phyloP scores from a whole-genome alignment of 768 basidiomycete species.

The Phallus indusiatus region DNA sequence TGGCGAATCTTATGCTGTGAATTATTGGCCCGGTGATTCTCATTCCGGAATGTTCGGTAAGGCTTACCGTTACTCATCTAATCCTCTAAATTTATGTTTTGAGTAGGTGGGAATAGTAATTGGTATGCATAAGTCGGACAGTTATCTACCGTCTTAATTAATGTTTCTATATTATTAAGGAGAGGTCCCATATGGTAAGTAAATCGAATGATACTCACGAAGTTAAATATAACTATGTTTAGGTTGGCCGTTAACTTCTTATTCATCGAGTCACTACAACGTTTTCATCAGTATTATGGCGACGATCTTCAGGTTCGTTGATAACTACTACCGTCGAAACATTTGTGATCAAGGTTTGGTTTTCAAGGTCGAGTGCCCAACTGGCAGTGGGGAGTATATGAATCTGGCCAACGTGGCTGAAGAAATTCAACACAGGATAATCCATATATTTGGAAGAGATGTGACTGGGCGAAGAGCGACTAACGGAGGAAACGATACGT shows the following conservation, averaged over 20 bases:
- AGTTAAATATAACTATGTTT: constrained; percentile 12
- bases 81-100: background rate
- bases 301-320: constrained; percentile 60
- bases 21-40: constrained; percentile 98
- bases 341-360: background rate
- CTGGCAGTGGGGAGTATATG: constrained; percentile 96
- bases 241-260: constrained; percentile 96
- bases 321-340: background rate
- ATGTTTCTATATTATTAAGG: background rate
- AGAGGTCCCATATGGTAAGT: constrained; percentile 18
- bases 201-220: background rate
- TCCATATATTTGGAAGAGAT: constrained; percentile 96
- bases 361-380: constrained; percentile 80
- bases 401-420: constrained; percentile 89
- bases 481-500: constrained; percentile 80
- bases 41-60: constrained; percentile 96
- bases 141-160: constrained; percentile 1
- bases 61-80: background rate
- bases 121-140: constrained; percentile 17
- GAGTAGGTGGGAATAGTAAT: constrained; percentile 24
- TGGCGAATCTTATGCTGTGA: constrained; percentile 83
- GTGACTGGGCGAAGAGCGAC: constrained; percentile 76
- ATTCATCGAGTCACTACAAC: constrained; percentile 90
- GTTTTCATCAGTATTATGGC: constrained; percentile 98
- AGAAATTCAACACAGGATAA: constrained; percentile 98